A percentile compares a stretch with the other conserved stretches of the same genome.
Evolutionary conservation across 2,329 filamentous ascomycete species (phyloP).

Genomic region (Penicillium thymicola): DNA sequence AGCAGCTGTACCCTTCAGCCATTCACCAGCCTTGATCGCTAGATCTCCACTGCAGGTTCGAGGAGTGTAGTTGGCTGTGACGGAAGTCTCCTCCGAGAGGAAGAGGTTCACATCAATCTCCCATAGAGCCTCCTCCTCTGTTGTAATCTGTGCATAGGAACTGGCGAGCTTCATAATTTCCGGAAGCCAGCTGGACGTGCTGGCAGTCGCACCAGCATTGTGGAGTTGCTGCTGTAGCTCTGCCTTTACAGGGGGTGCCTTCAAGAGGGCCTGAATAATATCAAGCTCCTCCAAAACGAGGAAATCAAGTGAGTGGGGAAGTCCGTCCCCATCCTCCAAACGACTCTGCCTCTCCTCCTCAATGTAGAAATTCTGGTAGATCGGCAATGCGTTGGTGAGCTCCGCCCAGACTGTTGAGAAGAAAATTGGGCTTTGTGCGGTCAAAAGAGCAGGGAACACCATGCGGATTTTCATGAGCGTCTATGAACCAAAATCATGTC

Average conservation of each 20-base stretch:
- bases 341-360: constrained; percentile 80
- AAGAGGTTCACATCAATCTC: constrained; percentile 95
- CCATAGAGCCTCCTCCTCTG: constrained; percentile 92
- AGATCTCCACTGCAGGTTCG: constrained; percentile 89
- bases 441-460: constrained; percentile 77
- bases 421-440: constrained; percentile 75
- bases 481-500: constrained; percentile 40
- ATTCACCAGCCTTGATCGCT: constrained; percentile 87
- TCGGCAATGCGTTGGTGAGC: constrained; percentile 66
- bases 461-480: constrained; percentile 83
- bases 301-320: constrained; percentile 95
- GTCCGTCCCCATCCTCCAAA: constrained; percentile 80
- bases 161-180: constrained; percentile 84
- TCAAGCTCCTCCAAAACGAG: constrained; percentile 91
- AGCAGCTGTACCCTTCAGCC: constrained; percentile 72
- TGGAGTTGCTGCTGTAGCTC: constrained; percentile 80
- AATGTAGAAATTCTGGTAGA: constrained; percentile 82
- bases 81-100: constrained; percentile 88
- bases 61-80: constrained; percentile 94
- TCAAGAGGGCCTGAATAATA: constrained; percentile 86
- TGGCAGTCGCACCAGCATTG: constrained; percentile 55
- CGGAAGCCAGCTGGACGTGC: constrained; percentile 73
- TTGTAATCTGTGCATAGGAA: constrained; percentile 82
- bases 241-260: constrained; percentile 80
- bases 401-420: constrained; percentile 91